Conservation (phyloP, 371 early-diverging fungal species). For the Mucor lusitanicus region DNA sequence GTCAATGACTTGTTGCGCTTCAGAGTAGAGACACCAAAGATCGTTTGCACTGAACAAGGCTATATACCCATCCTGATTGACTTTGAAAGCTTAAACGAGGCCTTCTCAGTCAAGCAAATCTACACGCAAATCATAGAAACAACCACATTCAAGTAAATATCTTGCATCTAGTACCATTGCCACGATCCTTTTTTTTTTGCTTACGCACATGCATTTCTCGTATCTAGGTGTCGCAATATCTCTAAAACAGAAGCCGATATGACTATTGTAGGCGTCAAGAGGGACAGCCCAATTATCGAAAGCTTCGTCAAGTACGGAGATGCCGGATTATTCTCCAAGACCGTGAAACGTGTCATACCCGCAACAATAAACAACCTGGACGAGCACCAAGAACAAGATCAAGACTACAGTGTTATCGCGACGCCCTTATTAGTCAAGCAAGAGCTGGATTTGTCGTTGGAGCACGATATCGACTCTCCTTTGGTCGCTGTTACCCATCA, state of each 20-base stretch:
- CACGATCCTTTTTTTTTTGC: too few species aligned
- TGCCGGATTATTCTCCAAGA: conserved; percentile 14
- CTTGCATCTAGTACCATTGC: too few species aligned
- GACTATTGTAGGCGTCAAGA: conserved; percentile 6
- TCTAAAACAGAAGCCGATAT: conserved; percentile 35
- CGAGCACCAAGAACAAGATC: neutral
- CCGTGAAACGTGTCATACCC: conserved; percentile 21
- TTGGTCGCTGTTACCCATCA: conserved; percentile 16
- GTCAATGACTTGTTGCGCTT: conserved; percentile 36
- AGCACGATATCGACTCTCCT: conserved; percentile 14
- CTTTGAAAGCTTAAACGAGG: conserved; percentile 18
- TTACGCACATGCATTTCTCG: neutral
- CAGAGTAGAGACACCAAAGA: conserved; percentile 31
- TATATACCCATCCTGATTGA: conserved; percentile 26
- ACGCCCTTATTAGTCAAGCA: conserved; percentile 7
- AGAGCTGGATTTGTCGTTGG: neutral
- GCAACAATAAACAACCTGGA: conserved; percentile 10
- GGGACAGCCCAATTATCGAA: conserved; percentile 2
- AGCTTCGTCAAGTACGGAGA: conserved; percentile 12
- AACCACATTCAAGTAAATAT: conserved; percentile 35
- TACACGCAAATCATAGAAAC: conserved; percentile 33
- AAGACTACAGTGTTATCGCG: neutral
- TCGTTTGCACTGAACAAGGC: conserved; percentile 32
- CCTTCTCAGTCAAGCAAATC: conserved; percentile 21
- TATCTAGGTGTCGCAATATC: conserved; percentile 25